Base-by-base conservation (phyloP, 2,329 filamentous ascomycete genomes). In the Zasmidium citrigriseum region DNA sequence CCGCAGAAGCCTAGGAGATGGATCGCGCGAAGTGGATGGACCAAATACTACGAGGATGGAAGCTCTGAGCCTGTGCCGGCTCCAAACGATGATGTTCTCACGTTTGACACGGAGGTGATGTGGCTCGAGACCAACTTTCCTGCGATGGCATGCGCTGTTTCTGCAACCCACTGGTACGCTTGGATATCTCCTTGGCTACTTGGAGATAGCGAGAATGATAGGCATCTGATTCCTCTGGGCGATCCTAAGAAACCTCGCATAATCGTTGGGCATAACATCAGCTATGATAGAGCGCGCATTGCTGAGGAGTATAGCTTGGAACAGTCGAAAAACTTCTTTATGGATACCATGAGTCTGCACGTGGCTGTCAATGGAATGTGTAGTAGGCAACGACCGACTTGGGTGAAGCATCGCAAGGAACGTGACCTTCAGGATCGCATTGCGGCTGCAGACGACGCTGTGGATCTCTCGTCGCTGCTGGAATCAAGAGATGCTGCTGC, bases 311-410 rank as follows among this genome's bases (percentile, higher is more conserved):
- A 99, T 72, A 83, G 88, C 68, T 75, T 98, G 44, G 80, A 85
- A 55, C 93, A 97, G 73, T 89, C 91, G 1, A 85, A 86, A 41
- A 98, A 92, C 66, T 89, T 86, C 46, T 99, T 96, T 72, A 77
- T 99, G 52, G 95, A 99, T 73, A 99, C 95, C 25, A 99, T 99
- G 95, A 98, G 93, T 1, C 79, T 99, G 20, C 95, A 99, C 72
- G 93, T 96, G 7, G 96, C 96, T 2, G 93, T 96, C 22, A 99
- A 99, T 72, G 95, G 95, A 62, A 99, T 99, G 95, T 99, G 95
- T 75, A 98, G 95, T 21, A 88, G 90, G 64, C 95, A 99, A 74
- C 85, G 95, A 51, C 95, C 96, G 9, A 96, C 91, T 0, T 99
- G 95, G 95, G 92, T 97, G 88, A 96, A 91, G 73, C 91, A 96